Evolutionary conservation across 768 basidiomycete species (phyloP), one percentile per base, ranked within the genome.

Genomic region (Tulasnella sp.): DNA sequence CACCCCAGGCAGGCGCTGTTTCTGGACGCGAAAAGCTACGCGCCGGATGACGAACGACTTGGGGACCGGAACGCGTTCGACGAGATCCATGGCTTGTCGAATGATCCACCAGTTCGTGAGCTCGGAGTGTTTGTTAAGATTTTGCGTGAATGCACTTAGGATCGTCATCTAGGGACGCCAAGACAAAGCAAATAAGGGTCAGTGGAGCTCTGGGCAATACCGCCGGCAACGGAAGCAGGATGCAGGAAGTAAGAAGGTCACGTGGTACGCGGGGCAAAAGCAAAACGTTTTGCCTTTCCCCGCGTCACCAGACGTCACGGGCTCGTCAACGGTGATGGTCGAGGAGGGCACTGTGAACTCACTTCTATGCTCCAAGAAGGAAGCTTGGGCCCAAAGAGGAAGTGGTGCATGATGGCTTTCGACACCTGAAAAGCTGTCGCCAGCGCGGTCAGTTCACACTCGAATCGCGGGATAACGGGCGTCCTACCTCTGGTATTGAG

Each of bases 361-460:
- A 98, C 94, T 85, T 94, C 93, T 75, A 96, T 91, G 0, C 96
- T 95, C 97, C 97, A 99, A 7, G 92, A 91, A 82, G 93, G 92
- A 82, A 91, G 90, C 61, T 92, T 90, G 0, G 97, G 96, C 3
- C 97, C 97, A 86, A 90, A 92, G 55, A 98, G 85, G 80, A 91
- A 89, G 83, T 98, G 92, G 9, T 88, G 86, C 70, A 97, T 84
- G 35, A 98, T 87, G 75, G 94, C 95, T 16, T 87, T 85, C 4
- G 91, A 89, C 7, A 90, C 82, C 2, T 85, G 84, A 18, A 84
- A 85, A 1, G 86, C 87, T 57, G 55, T 7, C 3, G 7, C 7
- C 11, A 13, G 6, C 23, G 10, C 55, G 18, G 55, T 57, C 55
- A 57, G 55, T 57, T 29, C 26, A n/a, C 18, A 57, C 55, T 57